These are phyloP conservation scores for Gypsophila paniculata DNA, from an alignment of 179 eudicot species.

Conservation along the genomic window DNA sequence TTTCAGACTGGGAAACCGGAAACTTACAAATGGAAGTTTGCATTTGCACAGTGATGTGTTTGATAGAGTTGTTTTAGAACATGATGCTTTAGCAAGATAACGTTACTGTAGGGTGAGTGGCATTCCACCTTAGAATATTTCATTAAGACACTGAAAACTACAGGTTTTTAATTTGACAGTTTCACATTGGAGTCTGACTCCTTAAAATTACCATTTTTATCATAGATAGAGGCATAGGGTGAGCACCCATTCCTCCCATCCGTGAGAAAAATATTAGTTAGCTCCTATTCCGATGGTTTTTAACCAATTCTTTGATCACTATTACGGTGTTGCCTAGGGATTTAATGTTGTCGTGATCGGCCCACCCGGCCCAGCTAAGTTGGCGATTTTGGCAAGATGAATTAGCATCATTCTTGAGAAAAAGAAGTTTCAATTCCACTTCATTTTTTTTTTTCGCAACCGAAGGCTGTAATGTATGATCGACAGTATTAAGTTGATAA, in stretches of 20 bases:
- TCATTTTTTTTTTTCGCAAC: background rate
- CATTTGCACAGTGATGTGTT: background rate
- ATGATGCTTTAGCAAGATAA: background rate
- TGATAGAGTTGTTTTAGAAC: background rate
- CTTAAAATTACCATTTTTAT: background rate
- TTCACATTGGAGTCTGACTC: background rate
- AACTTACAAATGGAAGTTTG: background rate
- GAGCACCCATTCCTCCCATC: background rate
- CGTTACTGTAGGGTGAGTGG: background rate
- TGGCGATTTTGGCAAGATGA: background rate
- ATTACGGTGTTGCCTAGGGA: background rate
- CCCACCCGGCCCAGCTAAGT: background rate
- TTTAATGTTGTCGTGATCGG: background rate
- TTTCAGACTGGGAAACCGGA: background rate
- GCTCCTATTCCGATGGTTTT: background rate
- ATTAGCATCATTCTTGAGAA: background rate
- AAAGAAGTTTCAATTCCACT: no score
- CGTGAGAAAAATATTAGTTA: background rate
- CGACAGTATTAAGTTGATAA: background rate
- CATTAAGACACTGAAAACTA: background rate
- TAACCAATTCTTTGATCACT: background rate
- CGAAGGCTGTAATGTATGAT: background rate
- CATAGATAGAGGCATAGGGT: background rate
- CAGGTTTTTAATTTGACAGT: background rate
- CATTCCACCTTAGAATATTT: background rate